These are phyloP conservation scores for Pseudocercospora cruenta DNA, from an alignment of 2,329 filamentous ascomycete genomes.

Conservation along the genomic window DNA sequence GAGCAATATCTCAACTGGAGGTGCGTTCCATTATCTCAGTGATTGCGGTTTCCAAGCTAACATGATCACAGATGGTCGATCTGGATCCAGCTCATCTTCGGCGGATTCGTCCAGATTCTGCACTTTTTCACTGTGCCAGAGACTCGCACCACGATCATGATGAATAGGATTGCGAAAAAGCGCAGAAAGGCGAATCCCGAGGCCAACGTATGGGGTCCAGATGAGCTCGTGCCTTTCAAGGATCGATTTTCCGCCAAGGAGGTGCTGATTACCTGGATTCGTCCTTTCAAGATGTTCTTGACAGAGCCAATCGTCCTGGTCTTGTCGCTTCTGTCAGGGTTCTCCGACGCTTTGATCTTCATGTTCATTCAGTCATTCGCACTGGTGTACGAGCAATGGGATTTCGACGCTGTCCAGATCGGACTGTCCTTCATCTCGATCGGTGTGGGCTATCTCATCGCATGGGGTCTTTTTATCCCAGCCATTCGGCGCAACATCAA, in stretches of 20 bases:
- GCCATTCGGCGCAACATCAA: slow-evolving; percentile 56
- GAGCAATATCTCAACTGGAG: slow-evolving; percentile 61
- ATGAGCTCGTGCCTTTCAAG: slow-evolving; percentile 63
- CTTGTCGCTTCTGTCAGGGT: slow-evolving; percentile 72
- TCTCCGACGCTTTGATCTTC: slow-evolving; percentile 77
- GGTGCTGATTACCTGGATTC: slow-evolving; percentile 59
- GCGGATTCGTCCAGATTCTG: slow-evolving; percentile 68
- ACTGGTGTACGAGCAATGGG: slow-evolving; percentile 71
- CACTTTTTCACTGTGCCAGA: slow-evolving; percentile 70
- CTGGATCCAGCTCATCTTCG: slow-evolving; percentile 87
- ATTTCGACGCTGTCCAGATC: slow-evolving; percentile 61
- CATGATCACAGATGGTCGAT: slow-evolving; percentile 65
- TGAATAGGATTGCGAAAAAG: slow-evolving; percentile 78
- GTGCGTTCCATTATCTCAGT: slow-evolving; percentile 19
- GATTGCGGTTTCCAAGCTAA: neutral
- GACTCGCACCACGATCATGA: slow-evolving; percentile 76
- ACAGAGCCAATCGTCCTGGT: slow-evolving; percentile 75
- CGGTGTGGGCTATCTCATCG: slow-evolving; percentile 67
- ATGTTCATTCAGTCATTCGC: slow-evolving; percentile 77
- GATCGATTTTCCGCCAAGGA: slow-evolving; percentile 50
- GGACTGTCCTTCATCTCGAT: slow-evolving; percentile 70
- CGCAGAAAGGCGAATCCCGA: slow-evolving; percentile 61
- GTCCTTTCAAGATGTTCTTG: slow-evolving; percentile 76
- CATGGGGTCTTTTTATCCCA: slow-evolving; percentile 65
- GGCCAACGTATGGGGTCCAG: slow-evolving; percentile 71